These are phyloP conservation scores for Blepharisma japonicum DNA, from an alignment of 73 alveolate species.

Conservation along the genomic window DNA sequence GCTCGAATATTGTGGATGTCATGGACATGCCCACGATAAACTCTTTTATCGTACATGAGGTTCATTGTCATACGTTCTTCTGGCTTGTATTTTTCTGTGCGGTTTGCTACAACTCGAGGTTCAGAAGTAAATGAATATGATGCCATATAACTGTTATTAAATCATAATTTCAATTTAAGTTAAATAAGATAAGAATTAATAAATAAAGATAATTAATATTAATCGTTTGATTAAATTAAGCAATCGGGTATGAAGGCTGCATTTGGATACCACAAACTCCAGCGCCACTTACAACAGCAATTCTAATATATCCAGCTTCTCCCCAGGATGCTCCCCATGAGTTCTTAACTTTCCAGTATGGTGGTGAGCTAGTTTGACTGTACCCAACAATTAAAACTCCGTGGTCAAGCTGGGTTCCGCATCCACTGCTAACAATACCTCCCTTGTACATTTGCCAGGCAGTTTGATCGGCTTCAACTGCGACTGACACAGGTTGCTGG, in stretches of 20 bases:
- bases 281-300: slow-evolving; percentile 23
- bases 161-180: too few species aligned
- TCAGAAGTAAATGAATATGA: slow-evolving; percentile 46
- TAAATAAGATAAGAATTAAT: too few species aligned
- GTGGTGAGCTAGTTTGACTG: neutral
- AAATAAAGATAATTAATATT: too few species aligned
- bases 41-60: slow-evolving; percentile 49
- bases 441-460: slow-evolving; percentile 55
- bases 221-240: neutral
- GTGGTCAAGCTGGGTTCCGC: slow-evolving; percentile 65
- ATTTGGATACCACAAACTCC: slow-evolving; percentile 46
- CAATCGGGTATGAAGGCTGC: slow-evolving; percentile 45
- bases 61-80: slow-evolving; percentile 45
- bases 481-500: slow-evolving; percentile 69
- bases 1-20: slow-evolving; percentile 46
- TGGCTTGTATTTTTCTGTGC: slow-evolving; percentile 43
- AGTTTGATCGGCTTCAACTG: slow-evolving; percentile 58
- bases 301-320: slow-evolving; percentile 47
- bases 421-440: slow-evolving; percentile 49
- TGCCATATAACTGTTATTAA: slow-evolving; percentile 10
- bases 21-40: slow-evolving; percentile 31
- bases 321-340: slow-evolving; percentile 70
- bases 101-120: slow-evolving; percentile 53
- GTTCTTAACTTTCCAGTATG: slow-evolving; percentile 47
- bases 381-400: slow-evolving; percentile 78